Conservation (phyloP, 768 basidiomycete genomes). For the Clavulina sp. region DNA sequence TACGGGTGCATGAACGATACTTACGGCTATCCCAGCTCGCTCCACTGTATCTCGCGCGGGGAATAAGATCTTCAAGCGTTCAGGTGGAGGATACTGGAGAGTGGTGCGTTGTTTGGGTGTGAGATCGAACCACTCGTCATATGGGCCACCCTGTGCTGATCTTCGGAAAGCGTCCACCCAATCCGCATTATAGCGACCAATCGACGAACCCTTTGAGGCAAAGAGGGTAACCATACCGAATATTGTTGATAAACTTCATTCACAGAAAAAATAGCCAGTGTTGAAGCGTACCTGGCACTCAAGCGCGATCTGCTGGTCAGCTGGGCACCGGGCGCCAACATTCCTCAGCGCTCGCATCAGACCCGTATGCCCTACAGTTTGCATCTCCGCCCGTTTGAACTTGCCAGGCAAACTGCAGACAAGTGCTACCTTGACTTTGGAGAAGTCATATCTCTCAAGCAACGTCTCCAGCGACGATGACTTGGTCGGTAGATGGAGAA, state of each 20-base stretch:
- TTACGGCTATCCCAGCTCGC: conserved; percentile 38
- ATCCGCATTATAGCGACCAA: conserved; percentile 59
- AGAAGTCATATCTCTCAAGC: conserved; percentile 65
- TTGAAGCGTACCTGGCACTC: conserved; percentile 57
- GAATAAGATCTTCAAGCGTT: conserved; percentile 37
- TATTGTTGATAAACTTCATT: not conserved
- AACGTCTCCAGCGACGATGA: conserved; percentile 37
- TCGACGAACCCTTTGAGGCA: conserved; percentile 57
- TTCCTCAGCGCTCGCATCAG: conserved; percentile 57
- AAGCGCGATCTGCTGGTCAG: conserved; percentile 33
- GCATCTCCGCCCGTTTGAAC: conserved; percentile 52
- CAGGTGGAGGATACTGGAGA: not conserved
- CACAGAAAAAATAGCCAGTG: conserved; percentile 1
- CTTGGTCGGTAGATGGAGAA: conserved; percentile 35
- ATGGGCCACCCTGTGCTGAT: conserved; percentile 58
- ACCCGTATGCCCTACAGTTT: conserved; percentile 48
- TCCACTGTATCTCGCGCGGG: conserved; percentile 50
- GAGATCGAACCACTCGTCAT: conserved; percentile 14
- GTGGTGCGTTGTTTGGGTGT: not conserved
- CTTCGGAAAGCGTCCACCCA: conserved; percentile 77
- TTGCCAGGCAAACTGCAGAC: conserved; percentile 73
- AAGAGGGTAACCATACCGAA: not conserved
- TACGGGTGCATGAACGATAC: not conserved
- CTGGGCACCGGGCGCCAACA: conserved; percentile 34
- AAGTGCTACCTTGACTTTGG: conserved; percentile 43